Evolutionary conservation across 108 stramenopile species (phyloP), one percentile per base, ranked within the genome.

Genomic region (Parietichytrium sp.): DNA sequence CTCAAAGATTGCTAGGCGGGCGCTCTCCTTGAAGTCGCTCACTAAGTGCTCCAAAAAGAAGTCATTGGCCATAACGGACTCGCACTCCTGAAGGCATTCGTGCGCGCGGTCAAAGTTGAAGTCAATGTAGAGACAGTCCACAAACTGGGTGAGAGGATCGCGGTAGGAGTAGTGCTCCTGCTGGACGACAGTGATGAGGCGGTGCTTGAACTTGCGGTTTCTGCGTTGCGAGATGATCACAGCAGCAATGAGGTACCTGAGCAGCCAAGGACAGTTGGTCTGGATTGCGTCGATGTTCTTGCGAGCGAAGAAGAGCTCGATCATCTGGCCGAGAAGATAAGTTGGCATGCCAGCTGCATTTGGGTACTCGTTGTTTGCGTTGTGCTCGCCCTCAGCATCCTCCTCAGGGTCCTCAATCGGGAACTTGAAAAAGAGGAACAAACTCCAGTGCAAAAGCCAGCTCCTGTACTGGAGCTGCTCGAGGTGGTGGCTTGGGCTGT

Each of bases 61-160:
- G 85, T 99, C 98, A 47, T 93, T 85, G 29, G 80, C 78, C 54
- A 99, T 86, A 25, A 98, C 95, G 48, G 89, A 81, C 55, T 91
- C 92, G 82, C 93, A 97, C 54, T 92, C 92, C 86, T 87, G 20
- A 52, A 97, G 86, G 78, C 94, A 94, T 72, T 82, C 87, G 84
- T 98, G 96, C 4, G 98, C 97, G 26, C 87, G 92, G 55, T 99
- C 97, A 85, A 99, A 99, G 85, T 99, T 97, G 87, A 97, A 99
- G 61, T 94, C 92, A 36, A 97, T 95, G 77, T 94, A 95, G 23
- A 99, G 88, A 49, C 92, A 92, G 45, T 96, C 94, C 31, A 99
- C 93, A 87, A 99, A 98, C 82, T 94, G 91, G 15, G 96, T 96
- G 88, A 97, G 95, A 47, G 98, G 98, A 86, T 99, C 98, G 25